Evolutionary conservation across 306 rosid species (phyloP), one percentile per base, ranked within the genome.

Genomic region (Castanopsis chinensis): DNA sequence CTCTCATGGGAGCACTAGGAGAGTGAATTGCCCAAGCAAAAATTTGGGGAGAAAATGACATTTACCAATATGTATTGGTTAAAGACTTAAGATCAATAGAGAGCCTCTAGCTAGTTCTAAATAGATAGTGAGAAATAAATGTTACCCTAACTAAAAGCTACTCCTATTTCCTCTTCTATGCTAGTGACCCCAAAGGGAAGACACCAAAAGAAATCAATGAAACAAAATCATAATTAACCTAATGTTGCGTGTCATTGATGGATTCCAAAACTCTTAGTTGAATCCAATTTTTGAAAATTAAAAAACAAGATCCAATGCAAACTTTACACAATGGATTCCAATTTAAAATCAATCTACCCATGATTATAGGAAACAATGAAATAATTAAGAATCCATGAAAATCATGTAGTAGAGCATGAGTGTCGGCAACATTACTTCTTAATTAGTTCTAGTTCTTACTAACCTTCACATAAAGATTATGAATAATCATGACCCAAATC

Each of bases 251-350:
- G 77, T 73, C 74, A 79, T 81, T 32, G 75, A 45, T 64, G 73
- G 83, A 81, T 76, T 69, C 61, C 59, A 79, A 8, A 8, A 53
- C 55, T 54, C 35, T 55, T 51, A 30, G 41, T 69, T 12, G 53
- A 75, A 77, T 35, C 27, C 41, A 67, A 72, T 61, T 80, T 33
- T 80, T 33, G 67, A 80, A 77, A 74, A 72, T 37, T 61, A 5
- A 78, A 76, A 74, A 79, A 60, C 63, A 65, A 79, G 82, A 88
- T 84, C 88, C 89, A 59, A 78, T 45, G 89, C 86, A 75, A 81
- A 74, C 69, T 84, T 49, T 60, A 51, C 21, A 64, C n/a, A 71
- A 53, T 69, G 60, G n/a, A 79, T 82, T 61, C 72, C 13, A 52
- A 61, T 77, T 69, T 6, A 71, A 83, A 80, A 85, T 57, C 68